Evolutionary conservation across 768 basidiomycete species (phyloP), one percentile per base, ranked within the genome.

Genomic region (Boletellus ananiceps): DNA sequence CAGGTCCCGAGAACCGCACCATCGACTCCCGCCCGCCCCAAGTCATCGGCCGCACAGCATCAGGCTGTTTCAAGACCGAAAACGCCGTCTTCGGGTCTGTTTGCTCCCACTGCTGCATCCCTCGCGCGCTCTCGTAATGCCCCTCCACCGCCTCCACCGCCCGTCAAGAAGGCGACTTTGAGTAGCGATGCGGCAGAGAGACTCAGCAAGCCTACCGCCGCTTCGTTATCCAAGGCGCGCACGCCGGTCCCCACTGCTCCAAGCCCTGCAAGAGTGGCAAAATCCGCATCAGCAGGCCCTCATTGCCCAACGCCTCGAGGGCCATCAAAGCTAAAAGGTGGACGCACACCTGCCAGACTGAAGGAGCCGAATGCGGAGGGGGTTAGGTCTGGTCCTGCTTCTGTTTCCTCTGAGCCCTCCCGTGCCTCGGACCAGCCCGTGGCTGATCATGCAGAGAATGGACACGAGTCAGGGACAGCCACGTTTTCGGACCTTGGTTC

Each of bases 101-200:
- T 84, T 59, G 88, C 89, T 7, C 89, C 89, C 0, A 92, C 89
- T 1, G 89, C 88, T 0, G 86, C 88, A 3, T 88, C 88, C 8
- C 78, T 91, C 8, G 89, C 89, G 0, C 78, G 74, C 43, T 74
- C 83, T 31, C 82, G 86, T 42, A 80, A 77, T 58, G 74, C 77
- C 0, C 71, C 70, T 8, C 72, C 73, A 2, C 68, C 66, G 1
- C 68, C 72, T 7, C 74, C 81, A 0, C 71, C 73, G 0, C 75
- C 83, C 1, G 65, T 68, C 16, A 81, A 77, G 70, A 84, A 83
- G 65, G 60, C 68, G n/a, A 74, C 78, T 0, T 56, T 81, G 39
- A 78, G 77, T 49, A 74, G 73, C 50, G 77, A 70, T 41, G 74
- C 74, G 0, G 73, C 83, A 11, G 84, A 86, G 50, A 76, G 88